Conservation (phyloP, 2,329 filamentous ascomycete species). For the Simplicillium aogashimaense region DNA sequence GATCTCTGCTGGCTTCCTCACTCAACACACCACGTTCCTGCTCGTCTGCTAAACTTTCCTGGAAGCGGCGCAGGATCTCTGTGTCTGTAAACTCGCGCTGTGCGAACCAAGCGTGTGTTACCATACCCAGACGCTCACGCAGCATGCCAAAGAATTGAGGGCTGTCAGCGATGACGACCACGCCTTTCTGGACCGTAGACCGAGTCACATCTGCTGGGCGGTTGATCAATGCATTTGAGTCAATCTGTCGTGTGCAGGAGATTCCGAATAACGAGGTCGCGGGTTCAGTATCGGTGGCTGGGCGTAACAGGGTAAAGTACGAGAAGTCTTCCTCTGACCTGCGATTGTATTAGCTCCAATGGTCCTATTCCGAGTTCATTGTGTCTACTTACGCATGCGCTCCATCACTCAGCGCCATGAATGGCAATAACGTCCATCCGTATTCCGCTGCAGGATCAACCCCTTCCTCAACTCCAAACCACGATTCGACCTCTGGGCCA, state of each 20-base stretch:
- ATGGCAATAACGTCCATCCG: constrained; percentile 85
- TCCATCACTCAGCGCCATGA: constrained; percentile 94
- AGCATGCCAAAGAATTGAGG: constrained; percentile 86
- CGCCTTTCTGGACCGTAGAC: constrained; percentile 94
- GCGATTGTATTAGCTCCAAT: constrained; percentile 9
- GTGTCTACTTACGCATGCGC: constrained; percentile 69
- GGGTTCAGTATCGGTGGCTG: constrained; percentile 40
- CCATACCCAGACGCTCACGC: constrained; percentile 78
- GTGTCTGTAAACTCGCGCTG: constrained; percentile 87
- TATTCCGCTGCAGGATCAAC: constrained; percentile 72
- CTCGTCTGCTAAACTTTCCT: constrained; percentile 72
- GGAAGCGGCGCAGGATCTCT: constrained; percentile 83
- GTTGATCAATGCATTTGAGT: constrained; percentile 65
- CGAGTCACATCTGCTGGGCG: constrained; percentile 86
- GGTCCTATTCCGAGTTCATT: background rate
- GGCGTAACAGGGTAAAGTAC: constrained; percentile 83
- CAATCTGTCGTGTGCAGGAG: constrained; percentile 85
- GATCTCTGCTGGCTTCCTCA: constrained; percentile 67
- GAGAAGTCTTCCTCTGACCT: constrained; percentile 93
- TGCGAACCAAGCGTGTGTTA: constrained; percentile 93
- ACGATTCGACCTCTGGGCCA: constrained; percentile 88
- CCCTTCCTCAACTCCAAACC: constrained; percentile 70
- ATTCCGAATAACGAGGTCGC: constrained; percentile 90
- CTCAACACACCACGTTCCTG: constrained; percentile 45
- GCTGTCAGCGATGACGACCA: constrained; percentile 87